These are phyloP conservation scores for Parastagonospora nodorum DNA, from an alignment of 2,329 filamentous ascomycete genomes.

Conservation along the genomic window DNA sequence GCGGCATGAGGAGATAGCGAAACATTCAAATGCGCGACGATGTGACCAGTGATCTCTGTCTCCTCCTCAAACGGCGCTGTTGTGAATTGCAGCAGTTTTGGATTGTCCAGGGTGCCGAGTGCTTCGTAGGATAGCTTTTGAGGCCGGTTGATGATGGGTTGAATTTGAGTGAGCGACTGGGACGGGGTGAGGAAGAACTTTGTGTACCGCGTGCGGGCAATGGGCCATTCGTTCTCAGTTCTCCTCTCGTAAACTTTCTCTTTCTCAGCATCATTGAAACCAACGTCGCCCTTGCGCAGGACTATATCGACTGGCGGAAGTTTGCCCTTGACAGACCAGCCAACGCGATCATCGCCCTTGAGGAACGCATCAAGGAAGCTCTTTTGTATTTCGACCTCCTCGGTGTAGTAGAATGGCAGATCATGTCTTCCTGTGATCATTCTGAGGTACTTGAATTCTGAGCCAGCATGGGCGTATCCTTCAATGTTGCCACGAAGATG, in stretches of 20 bases:
- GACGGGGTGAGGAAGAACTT: conserved; percentile 63
- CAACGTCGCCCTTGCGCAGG: conserved; percentile 69
- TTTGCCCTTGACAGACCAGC: conserved; percentile 65
- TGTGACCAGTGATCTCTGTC: conserved; percentile 72
- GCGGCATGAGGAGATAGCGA: conserved; percentile 54
- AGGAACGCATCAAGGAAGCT: conserved; percentile 74
- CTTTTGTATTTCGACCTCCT: conserved; percentile 70
- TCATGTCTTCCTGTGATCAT: conserved; percentile 74
- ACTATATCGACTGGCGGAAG: conserved; percentile 65
- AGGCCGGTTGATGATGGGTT: conserved; percentile 29
- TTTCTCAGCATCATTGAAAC: conserved; percentile 66
- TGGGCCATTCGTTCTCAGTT: conserved; percentile 68
- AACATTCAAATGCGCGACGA: conserved; percentile 67
- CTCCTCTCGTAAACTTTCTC: conserved; percentile 63
- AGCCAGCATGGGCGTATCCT: conserved; percentile 67
- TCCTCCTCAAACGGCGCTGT: conserved; percentile 64
- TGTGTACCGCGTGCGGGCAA: conserved; percentile 67
- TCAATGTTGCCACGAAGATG: conserved; percentile 72
- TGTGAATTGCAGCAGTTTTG: conserved; percentile 62
- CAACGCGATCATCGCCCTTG: conserved; percentile 66
- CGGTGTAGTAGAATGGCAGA: conserved; percentile 72
- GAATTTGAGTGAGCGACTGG: conserved; percentile 46
- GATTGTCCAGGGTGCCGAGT: conserved; percentile 61
- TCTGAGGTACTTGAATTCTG: conserved; percentile 69
- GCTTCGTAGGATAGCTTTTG: conserved; percentile 63